Evolutionary conservation across 257 asterid species (phyloP).

Genomic region (Ocimum tenuiflorum): DNA sequence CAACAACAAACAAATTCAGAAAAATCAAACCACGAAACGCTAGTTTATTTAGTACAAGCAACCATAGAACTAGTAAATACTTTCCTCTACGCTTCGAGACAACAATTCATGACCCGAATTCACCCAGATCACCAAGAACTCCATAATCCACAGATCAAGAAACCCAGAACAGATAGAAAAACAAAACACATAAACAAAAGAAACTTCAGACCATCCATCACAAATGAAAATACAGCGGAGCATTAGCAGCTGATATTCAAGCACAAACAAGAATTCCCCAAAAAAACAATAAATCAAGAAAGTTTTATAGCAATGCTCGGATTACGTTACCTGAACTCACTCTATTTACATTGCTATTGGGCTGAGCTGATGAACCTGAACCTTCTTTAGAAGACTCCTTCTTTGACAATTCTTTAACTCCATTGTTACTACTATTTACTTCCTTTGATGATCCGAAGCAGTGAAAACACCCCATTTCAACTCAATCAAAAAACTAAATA

Average conservation of each 20-base stretch:
- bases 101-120: background rate
- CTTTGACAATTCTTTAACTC: constrained; percentile 51
- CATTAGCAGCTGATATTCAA: constrained; percentile 2
- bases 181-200: background rate
- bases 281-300: background rate
- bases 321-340: constrained; percentile 52
- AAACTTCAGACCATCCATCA: background rate
- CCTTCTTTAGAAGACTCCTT: constrained; percentile 64
- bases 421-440: constrained; percentile 29
- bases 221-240: background rate
- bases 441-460: constrained; percentile 78
- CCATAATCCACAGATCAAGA: constrained; percentile 24
- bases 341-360: constrained; percentile 46
- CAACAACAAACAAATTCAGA: background rate
- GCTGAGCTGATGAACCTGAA: constrained; percentile 51
- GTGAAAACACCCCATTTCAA: constrained; percentile 72
- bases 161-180: background rate
- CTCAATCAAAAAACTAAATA: constrained; percentile 19
- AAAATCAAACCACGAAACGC: background rate
- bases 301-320: background rate
- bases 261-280: background rate
- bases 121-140: constrained; percentile 20
- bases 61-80: background rate
- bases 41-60: background rate
- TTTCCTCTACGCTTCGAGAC: background rate